Base-by-base conservation (phyloP, 139 green algal species). In the Bryopsis sp. region DNA sequence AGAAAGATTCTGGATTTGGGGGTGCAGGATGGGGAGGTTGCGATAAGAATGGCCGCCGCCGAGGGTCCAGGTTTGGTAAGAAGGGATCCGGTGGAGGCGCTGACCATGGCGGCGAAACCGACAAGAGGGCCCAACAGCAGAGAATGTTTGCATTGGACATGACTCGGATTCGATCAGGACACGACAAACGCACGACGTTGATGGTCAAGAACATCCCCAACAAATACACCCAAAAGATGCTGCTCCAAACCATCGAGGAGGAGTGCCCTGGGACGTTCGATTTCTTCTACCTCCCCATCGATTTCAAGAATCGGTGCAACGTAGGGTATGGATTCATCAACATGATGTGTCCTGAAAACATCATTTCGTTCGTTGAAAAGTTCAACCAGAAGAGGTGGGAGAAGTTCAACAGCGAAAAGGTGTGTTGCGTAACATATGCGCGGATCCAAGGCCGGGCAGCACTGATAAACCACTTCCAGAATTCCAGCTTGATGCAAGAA, bases 291-390 rank as follows among this genome's bases (percentile, higher is more conserved):
- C 81, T 94, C 28, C 88, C 88, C 60, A 94, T 94, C 48, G 88
- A 94, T 76, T 98, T 98, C 89, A 98, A 98, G 85, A 98, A 98
- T 80, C 94, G 95, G 79, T 98, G 93, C 91, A 98, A 98, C 73
- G 93, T 98, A 2, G 93, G 93, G 46, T 98, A 98, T 67, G 94
- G 92, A 2, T 98, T 98, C 79, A 97, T 98, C 85, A 98, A 98
- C 82, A 88, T 98, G 85, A 83, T 87, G 28, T 48, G 66, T 39
- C 85, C 87, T 2, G 47, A 78, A 57, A 7, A 88, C 79, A 96
- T 98, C 70, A 73, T 90, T 6, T 76, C 83, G 1, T 77, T 98
- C 28, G 82, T 89, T 19, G 82, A 95, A 73, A 76, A 84, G 29
- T 96, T 98, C 79, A 84, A 98, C 75, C 81, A 86, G 67, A 86